Evolutionary conservation across 495 filamentous ascomycete species (phyloP), one percentile per base, ranked within the genome.

Genomic region (Penicillium nucicola): DNA sequence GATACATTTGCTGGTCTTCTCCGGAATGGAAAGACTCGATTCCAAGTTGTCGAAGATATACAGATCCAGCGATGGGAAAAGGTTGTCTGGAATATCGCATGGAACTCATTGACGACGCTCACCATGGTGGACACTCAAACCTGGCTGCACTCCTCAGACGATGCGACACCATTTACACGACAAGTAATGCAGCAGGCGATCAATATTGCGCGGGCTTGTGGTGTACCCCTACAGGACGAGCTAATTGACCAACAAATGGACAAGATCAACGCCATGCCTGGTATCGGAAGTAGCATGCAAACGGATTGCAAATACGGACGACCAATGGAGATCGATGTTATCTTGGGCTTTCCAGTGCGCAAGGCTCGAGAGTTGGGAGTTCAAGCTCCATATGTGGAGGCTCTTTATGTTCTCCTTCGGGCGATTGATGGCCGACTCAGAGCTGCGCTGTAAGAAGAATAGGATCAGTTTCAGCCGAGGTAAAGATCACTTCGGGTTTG

Each of bases 241-340:
- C 54, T 81, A 14, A 50, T 70, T 30, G 76, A 77, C 32, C 38
- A 57, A 25, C 56, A 76, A n/a, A 69, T 80, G 34, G 59, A 61
- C 1, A 69, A 66, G 45, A 75, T 77, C 15, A 59, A 71, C 15
- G 60, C 55, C 0, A 58, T 80, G 63, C 68, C 69, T 1, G 56
- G 62, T 0, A 70, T 79, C 45, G 60, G 67, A n/a, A 78, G 71
- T 40, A 82, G 78, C 56, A 83, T 83, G 80, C 72, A 76, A 57
- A 67, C 68, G 6, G 80, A 83, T 64, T 67, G 64, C 33, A 69
- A 75, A 53, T 69, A 60, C 45, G 75, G 72, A 11, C 68, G 72
- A 36, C 69, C 65, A 1, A 72, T 82, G 76, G 79, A 82, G 57
- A 66, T 82, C 8, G 80, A 83, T 45, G 73, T 81, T 4, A 82